A percentile compares a stretch with the other conserved stretches of the same genome.
phyloP scores from a whole-genome alignment of 345 rosid genomes.

The Eutrema yunnanense region DNA sequence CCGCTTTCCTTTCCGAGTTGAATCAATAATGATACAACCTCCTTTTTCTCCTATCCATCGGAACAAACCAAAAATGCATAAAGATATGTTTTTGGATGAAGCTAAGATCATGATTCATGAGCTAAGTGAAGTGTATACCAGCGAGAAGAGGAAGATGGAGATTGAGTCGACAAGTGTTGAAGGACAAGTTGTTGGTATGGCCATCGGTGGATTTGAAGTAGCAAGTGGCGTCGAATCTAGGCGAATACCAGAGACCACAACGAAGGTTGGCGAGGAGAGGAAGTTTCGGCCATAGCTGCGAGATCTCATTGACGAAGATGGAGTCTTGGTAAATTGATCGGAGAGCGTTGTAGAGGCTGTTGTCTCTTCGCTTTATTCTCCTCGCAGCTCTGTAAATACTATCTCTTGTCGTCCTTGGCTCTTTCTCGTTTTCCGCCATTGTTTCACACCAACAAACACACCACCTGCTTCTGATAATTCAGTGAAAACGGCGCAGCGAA shows the following conservation, averaged over 20 bases:
- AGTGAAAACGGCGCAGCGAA: too few species aligned
- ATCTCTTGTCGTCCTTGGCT: conserved; percentile 33
- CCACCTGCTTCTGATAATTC: neutral
- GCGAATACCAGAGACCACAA: conserved; percentile 93
- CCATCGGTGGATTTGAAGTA: conserved; percentile 98
- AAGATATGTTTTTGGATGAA: neutral
- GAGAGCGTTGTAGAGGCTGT: conserved; percentile 71
- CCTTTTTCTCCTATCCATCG: conserved; percentile 71
- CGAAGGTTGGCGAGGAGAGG: conserved; percentile 86
- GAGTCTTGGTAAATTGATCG: conserved; percentile 84
- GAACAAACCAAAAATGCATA: neutral
- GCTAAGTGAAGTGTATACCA: conserved; percentile 23
- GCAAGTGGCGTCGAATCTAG: conserved; percentile 59
- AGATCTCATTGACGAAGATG: conserved; percentile 70
- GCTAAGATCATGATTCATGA: neutral
- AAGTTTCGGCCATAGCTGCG: conserved; percentile 79
- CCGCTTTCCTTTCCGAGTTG: conserved; percentile 83
- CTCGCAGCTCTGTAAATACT: conserved; percentile 88
- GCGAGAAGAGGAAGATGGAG: conserved; percentile 77
- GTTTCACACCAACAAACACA: neutral
- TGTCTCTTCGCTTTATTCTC: conserved; percentile 63
- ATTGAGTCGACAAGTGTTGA: conserved; percentile 80
- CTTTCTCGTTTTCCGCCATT: conserved; percentile 6
- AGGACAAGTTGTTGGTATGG: conserved; percentile 82
- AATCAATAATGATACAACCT: conserved; percentile 83